Evolutionary conservation across 2,329 filamentous ascomycete genomes (phyloP), one percentile per base, ranked within the genome.

Genomic region (Fusarium liriodendri): DNA sequence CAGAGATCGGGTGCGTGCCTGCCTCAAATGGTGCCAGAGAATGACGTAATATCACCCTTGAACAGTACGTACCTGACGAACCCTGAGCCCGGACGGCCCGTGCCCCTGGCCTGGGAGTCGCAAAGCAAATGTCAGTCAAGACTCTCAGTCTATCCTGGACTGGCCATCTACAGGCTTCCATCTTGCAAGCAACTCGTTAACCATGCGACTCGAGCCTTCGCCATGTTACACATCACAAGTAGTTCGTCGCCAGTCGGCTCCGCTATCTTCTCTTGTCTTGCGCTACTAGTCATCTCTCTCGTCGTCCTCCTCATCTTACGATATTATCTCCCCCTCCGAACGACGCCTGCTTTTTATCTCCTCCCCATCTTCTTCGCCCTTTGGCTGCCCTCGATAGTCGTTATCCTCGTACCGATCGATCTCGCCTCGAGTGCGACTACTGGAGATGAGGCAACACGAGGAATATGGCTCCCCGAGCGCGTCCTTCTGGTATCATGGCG

Each of bases 341-440:
- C 93, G 8, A 98, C 97, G 1, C 96, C 97, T 1, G 94, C 92
- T 69, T 98, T 97, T 83, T 91, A 98, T 60, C 89, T 95, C 60
- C 89, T 98, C 2, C 96, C 97, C 38, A 95, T 99, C 71, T 99
- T 99, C 85, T 93, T 99, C 76, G 95, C 96, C n/a, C 89, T 99
- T 76, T 95, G 94, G 80, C 90, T 99, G 7, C 97, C 97, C 13
- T 94, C 95, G 55, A 95, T 94, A 82, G 96, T 97, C 79, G 91
- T 98, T 27, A 87, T 99, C 27, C 90, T 99, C 25, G 95, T 99
- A 8, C 97, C 97, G 6, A 97, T 99, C 82, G 97, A 99, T 83
- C 91, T 99, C 75, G 95, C 96, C 1, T 98, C 95, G 8, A 96
- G 90, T 80, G 92, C 94, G 25, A 89, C 91, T 57, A 91, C 91